A percentile compares a stretch with the other conserved stretches of the same genome.
Conservation (phyloP, 352 stramenopile species). For the Globisporangium cederbergense region DNA sequence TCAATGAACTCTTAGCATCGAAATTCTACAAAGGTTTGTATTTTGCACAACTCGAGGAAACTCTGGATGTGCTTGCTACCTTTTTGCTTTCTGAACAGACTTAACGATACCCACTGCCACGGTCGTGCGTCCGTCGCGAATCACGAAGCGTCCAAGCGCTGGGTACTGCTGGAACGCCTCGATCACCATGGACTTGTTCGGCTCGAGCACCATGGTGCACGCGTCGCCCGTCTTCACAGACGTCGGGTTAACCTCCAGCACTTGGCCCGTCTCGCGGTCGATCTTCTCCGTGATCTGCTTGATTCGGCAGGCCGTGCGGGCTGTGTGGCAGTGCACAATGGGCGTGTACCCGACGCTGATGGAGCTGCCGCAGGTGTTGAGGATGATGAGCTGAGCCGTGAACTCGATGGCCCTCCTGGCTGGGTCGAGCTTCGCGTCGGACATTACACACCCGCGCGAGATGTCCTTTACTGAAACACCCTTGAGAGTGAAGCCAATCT, state of each 20-base stretch:
- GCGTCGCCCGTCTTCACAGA: conserved; percentile 95
- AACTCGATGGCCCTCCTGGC: conserved; percentile 85
- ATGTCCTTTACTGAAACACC: conserved; percentile 95
- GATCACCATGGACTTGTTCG: conserved; percentile 93
- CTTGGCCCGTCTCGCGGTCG: conserved; percentile 94
- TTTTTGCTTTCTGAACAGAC: conserved; percentile 63
- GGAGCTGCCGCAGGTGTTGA: conserved; percentile 93
- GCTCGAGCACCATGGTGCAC: conserved; percentile 94
- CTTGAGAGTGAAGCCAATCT: conserved; percentile 98
- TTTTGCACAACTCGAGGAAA: too few relatives aligned
- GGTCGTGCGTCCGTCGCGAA: conserved; percentile 96
- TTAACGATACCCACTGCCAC: conserved; percentile 98
- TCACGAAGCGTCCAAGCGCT: conserved; percentile 93
- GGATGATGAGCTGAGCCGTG: conserved; percentile 94
- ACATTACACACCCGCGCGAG: conserved; percentile 92
- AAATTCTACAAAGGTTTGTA: too few relatives aligned
- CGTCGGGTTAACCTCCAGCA: conserved; percentile 92
- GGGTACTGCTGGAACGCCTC: conserved; percentile 97
- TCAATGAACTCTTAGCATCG: too few relatives aligned
- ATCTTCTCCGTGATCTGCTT: conserved; percentile 95
- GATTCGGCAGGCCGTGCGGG: conserved; percentile 96
- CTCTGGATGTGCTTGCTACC: too few relatives aligned
- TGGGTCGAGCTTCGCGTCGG: conserved; percentile 92
- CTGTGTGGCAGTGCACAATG: conserved; percentile 97
- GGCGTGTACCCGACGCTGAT: conserved; percentile 93